Evolutionary conservation across 106 monocot species (phyloP).

Genomic region (Iris macrosiphon): DNA sequence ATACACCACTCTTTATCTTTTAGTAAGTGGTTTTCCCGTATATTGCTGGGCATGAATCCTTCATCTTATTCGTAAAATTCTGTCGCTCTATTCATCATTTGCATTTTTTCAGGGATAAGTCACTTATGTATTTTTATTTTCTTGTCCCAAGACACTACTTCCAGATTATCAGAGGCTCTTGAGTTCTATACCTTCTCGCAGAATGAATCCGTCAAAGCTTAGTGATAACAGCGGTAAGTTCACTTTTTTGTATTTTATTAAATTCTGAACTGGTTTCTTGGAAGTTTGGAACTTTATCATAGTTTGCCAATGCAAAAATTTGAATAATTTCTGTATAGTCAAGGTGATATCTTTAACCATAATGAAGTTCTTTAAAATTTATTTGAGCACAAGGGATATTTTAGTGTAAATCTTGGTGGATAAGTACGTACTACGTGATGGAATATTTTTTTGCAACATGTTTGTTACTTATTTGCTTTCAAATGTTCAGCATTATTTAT

Average conservation of each 20-base stretch:
- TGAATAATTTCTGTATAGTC: not conserved
- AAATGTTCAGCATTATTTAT: no score
- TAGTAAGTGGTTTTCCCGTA: no score
- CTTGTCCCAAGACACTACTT: slow-evolving; percentile 65
- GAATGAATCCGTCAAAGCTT: slow-evolving; percentile 79
- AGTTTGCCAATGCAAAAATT: not conserved
- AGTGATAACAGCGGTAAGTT: slow-evolving; percentile 78
- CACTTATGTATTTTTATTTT: not conserved
- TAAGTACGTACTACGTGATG: no score
- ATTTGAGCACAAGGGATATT: no score
- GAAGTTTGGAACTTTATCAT: not conserved
- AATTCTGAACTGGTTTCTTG: not conserved
- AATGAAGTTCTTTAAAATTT: no score
- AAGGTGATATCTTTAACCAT: not conserved
- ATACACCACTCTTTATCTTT: no score
- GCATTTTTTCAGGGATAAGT: not conserved
- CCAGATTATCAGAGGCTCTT: slow-evolving; percentile 94
- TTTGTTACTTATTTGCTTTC: no score
- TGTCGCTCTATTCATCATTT: not conserved
- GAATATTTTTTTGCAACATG: no score
- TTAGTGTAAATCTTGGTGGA: no score
- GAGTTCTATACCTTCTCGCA: slow-evolving; percentile 75
- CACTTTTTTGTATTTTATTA: slow-evolving; percentile 4
- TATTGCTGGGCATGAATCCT: not conserved
- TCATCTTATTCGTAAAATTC: not conserved